Evolutionary conservation across 495 filamentous ascomycete genomes (phyloP).

Genomic region (Penicillium antarcticum): DNA sequence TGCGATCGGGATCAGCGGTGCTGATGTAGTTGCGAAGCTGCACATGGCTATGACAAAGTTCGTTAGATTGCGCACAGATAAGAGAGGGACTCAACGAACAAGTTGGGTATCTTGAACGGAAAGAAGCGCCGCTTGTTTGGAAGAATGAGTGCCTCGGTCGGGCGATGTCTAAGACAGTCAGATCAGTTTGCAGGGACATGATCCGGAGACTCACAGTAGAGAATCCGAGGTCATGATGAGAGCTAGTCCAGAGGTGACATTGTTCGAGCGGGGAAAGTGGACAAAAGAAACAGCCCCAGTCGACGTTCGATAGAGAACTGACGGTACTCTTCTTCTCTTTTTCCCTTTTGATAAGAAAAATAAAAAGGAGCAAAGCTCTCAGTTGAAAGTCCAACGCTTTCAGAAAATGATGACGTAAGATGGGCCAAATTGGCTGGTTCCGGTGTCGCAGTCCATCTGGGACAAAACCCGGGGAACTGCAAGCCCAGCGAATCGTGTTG

Average conservation of each 20-base stretch:
- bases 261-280: conserved; percentile 20
- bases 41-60: conserved; percentile 64
- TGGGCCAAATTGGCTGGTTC: conserved; percentile 12
- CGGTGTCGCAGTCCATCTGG: background rate
- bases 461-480: conserved; percentile 18
- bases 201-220: conserved; percentile 30
- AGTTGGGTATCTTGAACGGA: conserved; percentile 68
- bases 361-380: conserved; percentile 2
- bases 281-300: conserved; percentile 9
- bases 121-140: conserved; percentile 70
- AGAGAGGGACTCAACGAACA: conserved; percentile 48
- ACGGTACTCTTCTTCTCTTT: background rate
- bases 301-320: background rate
- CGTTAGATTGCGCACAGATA: conserved; percentile 5
- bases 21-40: conserved; percentile 91
- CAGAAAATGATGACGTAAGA: conserved; percentile 43
- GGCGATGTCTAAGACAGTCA: conserved; percentile 43
- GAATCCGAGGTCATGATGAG: conserved; percentile 48
- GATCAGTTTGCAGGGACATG: no score
- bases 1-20: conserved; percentile 65
- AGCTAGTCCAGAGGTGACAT: conserved; percentile 34
- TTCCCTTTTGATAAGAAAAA: background rate
- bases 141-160: conserved; percentile 58
- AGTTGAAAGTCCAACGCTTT: conserved; percentile 14
- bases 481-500: conserved; percentile 22